Conservation (phyloP, 2,329 filamentous ascomycete species). For the Epichloe uncinata region DNA sequence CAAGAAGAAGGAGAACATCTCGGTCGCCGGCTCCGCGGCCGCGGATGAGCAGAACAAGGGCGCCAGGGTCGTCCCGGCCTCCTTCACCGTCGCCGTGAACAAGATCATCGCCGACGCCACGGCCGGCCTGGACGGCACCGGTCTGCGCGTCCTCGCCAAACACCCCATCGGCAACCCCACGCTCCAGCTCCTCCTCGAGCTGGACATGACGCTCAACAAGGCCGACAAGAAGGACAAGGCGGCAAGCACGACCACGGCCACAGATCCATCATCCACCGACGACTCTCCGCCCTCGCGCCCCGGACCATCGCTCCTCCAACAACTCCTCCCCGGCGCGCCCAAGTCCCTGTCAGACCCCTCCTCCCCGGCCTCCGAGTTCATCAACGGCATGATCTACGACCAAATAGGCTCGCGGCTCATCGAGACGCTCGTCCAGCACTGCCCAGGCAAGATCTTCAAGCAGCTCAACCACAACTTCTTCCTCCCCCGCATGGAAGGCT, state of each 20-base stretch:
- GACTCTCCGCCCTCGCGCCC: too few species aligned
- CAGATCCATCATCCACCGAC: neutral
- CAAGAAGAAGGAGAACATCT: slow-evolving; percentile 79
- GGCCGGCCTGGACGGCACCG: slow-evolving; percentile 60
- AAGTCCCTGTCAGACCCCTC: slow-evolving; percentile 57
- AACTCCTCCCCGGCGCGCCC: slow-evolving; percentile 63
- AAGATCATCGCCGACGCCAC: slow-evolving; percentile 74
- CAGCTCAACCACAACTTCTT: slow-evolving; percentile 69
- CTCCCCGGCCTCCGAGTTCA: slow-evolving; percentile 61
- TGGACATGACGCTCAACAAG: slow-evolving; percentile 67
- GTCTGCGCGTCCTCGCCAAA: slow-evolving; percentile 70
- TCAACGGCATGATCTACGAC: slow-evolving; percentile 82
- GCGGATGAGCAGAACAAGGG: slow-evolving; percentile 31
- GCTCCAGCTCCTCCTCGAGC: slow-evolving; percentile 76
- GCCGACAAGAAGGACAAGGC: slow-evolving; percentile 2
- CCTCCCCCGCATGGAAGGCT: slow-evolving; percentile 61
- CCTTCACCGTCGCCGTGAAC: slow-evolving; percentile 62
- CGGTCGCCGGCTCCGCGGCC: slow-evolving; percentile 41
- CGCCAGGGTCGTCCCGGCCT: slow-evolving; percentile 54
- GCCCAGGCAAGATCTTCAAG: slow-evolving; percentile 85
- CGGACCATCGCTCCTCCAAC: slow-evolving; percentile 50
- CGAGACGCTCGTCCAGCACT: slow-evolving; percentile 69
- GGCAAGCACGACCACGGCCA: neutral
- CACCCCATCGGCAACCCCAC: slow-evolving; percentile 88
- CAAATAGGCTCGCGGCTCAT: slow-evolving; percentile 79